Percentiles rank a stretch among this genome's conserved stretches.
Evolutionary conservation across 441 rosid genomes (phyloP).

Genomic region (Daphne laureola): DNA sequence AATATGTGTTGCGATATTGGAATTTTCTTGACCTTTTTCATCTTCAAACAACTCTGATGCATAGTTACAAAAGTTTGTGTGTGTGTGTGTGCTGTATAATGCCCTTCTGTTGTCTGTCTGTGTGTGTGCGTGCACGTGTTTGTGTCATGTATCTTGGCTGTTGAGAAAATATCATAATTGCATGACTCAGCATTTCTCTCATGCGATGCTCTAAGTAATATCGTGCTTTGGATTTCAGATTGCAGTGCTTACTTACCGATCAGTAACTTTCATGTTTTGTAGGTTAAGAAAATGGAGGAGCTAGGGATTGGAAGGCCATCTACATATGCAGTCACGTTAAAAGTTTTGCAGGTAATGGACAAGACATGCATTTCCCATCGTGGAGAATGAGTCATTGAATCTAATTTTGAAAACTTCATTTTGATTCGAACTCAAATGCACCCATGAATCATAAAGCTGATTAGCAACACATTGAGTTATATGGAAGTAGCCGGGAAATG

Average conservation of each 20-base stretch:
- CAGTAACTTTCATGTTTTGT: conserved; percentile 19
- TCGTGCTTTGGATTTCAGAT: background rate
- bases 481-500: too few relatives aligned
- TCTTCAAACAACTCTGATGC: conserved; percentile 4
- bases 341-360: conserved; percentile 67
- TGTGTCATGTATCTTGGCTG: too few relatives aligned
- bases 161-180: too few relatives aligned
- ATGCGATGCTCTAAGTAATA: too few relatives aligned
- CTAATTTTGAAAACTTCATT: background rate
- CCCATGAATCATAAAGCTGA: too few relatives aligned
- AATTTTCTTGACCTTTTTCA: background rate
- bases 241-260: conserved; percentile 11
- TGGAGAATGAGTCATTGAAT: too few relatives aligned
- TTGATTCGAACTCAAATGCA: too few relatives aligned
- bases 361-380: background rate
- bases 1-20: background rate
- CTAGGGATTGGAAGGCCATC: conserved; percentile 99
- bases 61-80: conserved; percentile 7
- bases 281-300: conserved; percentile 98
- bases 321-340: conserved; percentile 84
- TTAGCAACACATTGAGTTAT: too few relatives aligned
- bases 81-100: background rate
- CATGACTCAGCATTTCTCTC: too few relatives aligned
- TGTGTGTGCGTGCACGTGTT: too few relatives aligned
- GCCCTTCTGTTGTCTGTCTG: too few relatives aligned